Percentiles rank a stretch among this genome's conserved stretches.
Evolutionary conservation across 345 rosid species (phyloP).

Genomic region (Gossypium anomalum): DNA sequence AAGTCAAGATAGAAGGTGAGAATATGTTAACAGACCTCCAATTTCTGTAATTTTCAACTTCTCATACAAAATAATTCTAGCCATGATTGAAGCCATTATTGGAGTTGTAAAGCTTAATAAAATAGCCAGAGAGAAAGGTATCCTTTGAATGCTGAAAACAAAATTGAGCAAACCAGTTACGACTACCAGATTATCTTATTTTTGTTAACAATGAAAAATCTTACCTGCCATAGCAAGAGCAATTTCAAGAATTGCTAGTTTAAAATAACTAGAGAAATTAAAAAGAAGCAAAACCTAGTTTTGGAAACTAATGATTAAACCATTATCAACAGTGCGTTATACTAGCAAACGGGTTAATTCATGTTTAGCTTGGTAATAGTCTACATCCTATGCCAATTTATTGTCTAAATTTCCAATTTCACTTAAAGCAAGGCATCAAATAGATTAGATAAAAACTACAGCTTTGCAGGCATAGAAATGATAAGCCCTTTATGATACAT

Average conservation of each 20-base stretch:
- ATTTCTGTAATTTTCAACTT: constrained; percentile 69
- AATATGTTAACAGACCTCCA: constrained; percentile 47
- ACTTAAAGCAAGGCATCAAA: neutral
- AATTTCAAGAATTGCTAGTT: constrained; percentile 5
- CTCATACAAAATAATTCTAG: constrained; percentile 65
- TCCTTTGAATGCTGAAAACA: constrained; percentile 73
- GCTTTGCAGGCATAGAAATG: neutral
- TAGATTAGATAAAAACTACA: neutral
- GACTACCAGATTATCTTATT: neutral
- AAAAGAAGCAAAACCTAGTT: neutral
- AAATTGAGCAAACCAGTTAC: constrained; percentile 15
- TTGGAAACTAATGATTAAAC: neutral
- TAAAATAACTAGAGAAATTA: neutral
- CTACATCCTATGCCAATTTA: neutral
- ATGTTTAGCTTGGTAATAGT: neutral
- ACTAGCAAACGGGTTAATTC: neutral
- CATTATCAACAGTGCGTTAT: neutral
- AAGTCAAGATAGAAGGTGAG: constrained; percentile 10
- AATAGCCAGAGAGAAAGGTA: constrained; percentile 71
- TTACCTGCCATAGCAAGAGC: neutral
- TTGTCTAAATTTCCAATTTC: neutral
- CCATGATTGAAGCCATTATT: constrained; percentile 69
- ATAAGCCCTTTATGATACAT: neutral
- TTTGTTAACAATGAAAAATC: constrained; percentile 7
- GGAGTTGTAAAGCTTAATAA: constrained; percentile 75